These are phyloP conservation scores for Lactarius deliciosus DNA, from an alignment of 768 basidiomycete species.

Conservation along the genomic window DNA sequence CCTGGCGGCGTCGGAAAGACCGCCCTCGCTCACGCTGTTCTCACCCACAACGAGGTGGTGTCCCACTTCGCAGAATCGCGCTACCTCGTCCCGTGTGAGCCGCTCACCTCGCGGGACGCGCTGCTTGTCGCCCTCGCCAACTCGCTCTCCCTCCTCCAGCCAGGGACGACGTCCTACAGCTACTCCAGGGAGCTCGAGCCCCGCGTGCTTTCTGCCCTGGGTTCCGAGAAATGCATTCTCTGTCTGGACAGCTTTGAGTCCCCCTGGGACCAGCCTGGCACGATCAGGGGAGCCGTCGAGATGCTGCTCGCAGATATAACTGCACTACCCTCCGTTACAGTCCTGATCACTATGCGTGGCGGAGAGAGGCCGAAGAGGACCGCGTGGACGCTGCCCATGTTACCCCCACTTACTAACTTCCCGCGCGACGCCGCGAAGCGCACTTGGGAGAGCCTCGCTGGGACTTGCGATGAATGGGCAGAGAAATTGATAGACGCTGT, in stretches of 20 bases:
- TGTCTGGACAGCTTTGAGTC: conserved; percentile 46
- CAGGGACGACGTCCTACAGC: conserved; percentile 7
- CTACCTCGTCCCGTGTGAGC: conserved; percentile 40
- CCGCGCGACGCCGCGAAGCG: conserved; percentile 15
- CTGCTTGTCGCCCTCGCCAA: conserved; percentile 33
- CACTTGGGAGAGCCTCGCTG: conserved; percentile 23
- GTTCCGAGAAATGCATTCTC: conserved; percentile 35
- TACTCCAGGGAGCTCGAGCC: conserved; percentile 10
- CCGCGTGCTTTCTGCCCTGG: conserved; percentile 14
- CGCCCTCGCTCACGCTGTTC: conserved; percentile 38
- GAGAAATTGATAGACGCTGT: conserved; percentile 25
- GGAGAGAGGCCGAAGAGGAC: conserved; percentile 23
- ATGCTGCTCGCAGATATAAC: conserved; percentile 18
- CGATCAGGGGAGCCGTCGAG: conserved; percentile 19
- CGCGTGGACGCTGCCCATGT: conserved; percentile 23
- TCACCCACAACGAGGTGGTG: conserved; percentile 32
- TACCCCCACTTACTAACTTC: conserved; percentile 20
- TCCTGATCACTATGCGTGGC: conserved; percentile 24
- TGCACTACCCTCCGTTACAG: conserved; percentile 19
- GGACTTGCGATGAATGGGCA: conserved; percentile 18
- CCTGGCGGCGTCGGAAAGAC: conserved; percentile 45
- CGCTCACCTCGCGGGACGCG: conserved; percentile 18
- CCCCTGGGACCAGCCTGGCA: conserved; percentile 36
- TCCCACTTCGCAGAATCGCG: conserved; percentile 32
- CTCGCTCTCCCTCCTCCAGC: conserved; percentile 29